phyloP scores from a whole-genome alignment of 2,329 filamentous ascomycete species.

The Sporothrix pseudoabietina region DNA sequence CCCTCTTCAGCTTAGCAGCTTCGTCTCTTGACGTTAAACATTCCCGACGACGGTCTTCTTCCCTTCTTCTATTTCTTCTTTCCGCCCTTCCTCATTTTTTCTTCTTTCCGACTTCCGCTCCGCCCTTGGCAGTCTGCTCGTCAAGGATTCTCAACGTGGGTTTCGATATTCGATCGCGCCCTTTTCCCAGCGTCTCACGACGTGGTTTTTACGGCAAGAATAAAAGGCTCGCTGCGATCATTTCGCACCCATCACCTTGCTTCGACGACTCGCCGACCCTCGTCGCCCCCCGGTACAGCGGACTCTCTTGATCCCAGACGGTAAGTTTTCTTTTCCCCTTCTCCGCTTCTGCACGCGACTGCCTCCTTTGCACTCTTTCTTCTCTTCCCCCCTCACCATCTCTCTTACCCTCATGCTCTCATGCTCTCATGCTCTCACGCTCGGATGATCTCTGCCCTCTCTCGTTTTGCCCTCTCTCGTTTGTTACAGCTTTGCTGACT shows the following conservation, averaged over 20 bases:
- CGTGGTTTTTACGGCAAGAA: background rate
- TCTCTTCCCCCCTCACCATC: background rate
- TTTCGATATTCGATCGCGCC: background rate
- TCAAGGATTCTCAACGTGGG: background rate
- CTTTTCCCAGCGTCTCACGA: background rate
- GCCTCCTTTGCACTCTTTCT: background rate
- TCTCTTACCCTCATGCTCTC: background rate
- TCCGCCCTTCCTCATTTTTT: background rate
- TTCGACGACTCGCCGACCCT: slow-evolving; percentile 7
- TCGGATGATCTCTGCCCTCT: background rate
- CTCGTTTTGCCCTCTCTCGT: background rate
- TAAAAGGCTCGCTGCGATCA: slow-evolving; percentile 1
- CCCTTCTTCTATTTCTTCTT: slow-evolving; percentile 3
- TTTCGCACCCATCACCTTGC: background rate
- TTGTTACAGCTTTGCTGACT: background rate
- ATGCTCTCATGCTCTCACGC: background rate
- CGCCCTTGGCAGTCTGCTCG: slow-evolving; percentile 4
- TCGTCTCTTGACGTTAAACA: slow-evolving; percentile 23
- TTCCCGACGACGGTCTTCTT: slow-evolving; percentile 3
- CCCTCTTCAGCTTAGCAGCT: slow-evolving; percentile 9
- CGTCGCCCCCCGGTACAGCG: background rate
- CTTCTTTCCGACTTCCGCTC: background rate
- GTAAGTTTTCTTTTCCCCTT: background rate
- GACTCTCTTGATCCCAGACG: background rate
- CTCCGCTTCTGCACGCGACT: too few relatives aligned